Evolutionary conservation across 2,329 filamentous ascomycete genomes (phyloP).

Genomic region (Cladobotryum mycophilum): DNA sequence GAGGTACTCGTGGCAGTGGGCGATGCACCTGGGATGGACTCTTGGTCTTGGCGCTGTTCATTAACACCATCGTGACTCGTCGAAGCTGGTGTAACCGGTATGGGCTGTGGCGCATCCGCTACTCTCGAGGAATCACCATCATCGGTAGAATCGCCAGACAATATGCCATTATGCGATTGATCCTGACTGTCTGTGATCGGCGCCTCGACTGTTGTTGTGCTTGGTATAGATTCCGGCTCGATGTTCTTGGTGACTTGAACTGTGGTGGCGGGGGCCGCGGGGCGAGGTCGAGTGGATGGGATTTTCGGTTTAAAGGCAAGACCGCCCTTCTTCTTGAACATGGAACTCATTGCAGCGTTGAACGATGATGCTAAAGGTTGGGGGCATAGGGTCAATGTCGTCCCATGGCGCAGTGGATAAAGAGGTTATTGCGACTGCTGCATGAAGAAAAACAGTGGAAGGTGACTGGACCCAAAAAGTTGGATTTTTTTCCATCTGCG

Average conservation of each 20-base stretch:
- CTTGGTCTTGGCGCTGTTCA: not conserved
- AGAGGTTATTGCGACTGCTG: not conserved
- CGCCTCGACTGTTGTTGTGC: not conserved
- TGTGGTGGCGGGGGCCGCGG: constrained; percentile 33
- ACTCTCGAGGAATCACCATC: not conserved
- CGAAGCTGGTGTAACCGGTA: not conserved
- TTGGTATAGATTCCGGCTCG: not conserved
- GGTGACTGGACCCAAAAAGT: not conserved
- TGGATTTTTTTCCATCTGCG: constrained; percentile 3
- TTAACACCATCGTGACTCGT: not conserved
- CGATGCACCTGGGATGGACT: not conserved
- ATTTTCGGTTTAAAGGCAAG: constrained; percentile 66
- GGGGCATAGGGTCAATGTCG: not conserved
- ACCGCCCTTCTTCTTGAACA: constrained; percentile 60
- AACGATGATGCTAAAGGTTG: not conserved
- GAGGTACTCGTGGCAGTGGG: not conserved
- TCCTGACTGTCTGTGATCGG: not conserved
- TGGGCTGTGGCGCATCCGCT: not conserved
- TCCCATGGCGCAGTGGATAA: not conserved
- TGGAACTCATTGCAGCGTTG: constrained; percentile 51
- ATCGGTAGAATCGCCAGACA: constrained; percentile 4
- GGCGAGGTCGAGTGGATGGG: constrained; percentile 47
- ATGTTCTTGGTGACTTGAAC: not conserved
- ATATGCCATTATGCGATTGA: not conserved
- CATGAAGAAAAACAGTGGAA: no score